Percentiles rank a stretch among this genome's conserved stretches.
Evolutionary conservation across 2,329 filamentous ascomycete species (phyloP).

Genomic region (Trichoderma semiorbis): DNA sequence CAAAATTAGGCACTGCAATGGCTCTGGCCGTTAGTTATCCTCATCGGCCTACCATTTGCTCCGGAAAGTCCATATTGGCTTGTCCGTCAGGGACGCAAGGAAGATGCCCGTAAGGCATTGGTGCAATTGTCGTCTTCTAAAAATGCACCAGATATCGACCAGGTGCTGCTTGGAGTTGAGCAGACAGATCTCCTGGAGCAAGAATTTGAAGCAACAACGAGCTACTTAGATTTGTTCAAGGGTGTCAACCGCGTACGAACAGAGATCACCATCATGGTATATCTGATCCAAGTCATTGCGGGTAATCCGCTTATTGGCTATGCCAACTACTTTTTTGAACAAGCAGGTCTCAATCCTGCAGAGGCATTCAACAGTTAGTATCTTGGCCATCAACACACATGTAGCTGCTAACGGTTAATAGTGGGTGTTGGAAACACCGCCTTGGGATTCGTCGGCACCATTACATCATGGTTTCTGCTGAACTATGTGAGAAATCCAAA

Average conservation of each 20-base stretch:
- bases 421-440: constrained; percentile 37
- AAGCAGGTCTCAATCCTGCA: constrained; percentile 28
- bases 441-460: constrained; percentile 40
- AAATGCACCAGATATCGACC: constrained; percentile 26
- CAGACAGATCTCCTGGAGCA: constrained; percentile 57
- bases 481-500: constrained; percentile 24
- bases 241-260: constrained; percentile 50
- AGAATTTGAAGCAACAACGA: constrained; percentile 45
- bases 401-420: not conserved
- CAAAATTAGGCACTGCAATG: constrained; percentile 42
- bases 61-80: constrained; percentile 52
- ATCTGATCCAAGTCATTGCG: constrained; percentile 61
- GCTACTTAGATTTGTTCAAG: constrained; percentile 50
- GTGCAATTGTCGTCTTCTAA: constrained; percentile 40
- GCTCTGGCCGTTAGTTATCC: constrained; percentile 46
- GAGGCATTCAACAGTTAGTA: constrained; percentile 25
- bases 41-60: constrained; percentile 44
- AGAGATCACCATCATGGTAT: constrained; percentile 57
- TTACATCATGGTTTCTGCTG: constrained; percentile 41
- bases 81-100: constrained; percentile 39
- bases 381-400: no score
- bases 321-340: constrained; percentile 44
- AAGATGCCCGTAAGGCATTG: constrained; percentile 41
- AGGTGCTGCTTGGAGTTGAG: constrained; percentile 52
- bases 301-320: constrained; percentile 64